Evolutionary conservation across 2,329 filamentous ascomycete genomes (phyloP).

Genomic region (Whalleya microplaca): DNA sequence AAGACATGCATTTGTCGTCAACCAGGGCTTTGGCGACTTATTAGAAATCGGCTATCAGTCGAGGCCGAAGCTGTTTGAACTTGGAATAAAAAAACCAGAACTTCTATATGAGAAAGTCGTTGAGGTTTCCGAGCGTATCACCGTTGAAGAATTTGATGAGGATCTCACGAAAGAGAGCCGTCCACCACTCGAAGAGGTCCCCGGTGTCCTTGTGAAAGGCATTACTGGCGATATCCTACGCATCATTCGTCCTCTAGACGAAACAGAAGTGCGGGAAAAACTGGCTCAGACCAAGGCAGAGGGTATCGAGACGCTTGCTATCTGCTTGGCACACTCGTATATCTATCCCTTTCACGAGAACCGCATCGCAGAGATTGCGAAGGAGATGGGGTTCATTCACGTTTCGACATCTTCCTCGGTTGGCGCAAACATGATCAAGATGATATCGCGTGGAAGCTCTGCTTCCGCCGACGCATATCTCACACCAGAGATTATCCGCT

Average conservation of each 20-base stretch:
- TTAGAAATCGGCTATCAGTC: slow-evolving; percentile 90
- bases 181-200: too few relatives aligned
- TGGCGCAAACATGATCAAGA: slow-evolving; percentile 87
- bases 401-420: too few relatives aligned
- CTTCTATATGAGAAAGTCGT: slow-evolving; percentile 83
- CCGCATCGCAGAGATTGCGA: slow-evolving; percentile 74
- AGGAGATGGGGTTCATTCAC: slow-evolving; percentile 82
- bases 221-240: slow-evolving; percentile 76
- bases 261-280: too few relatives aligned
- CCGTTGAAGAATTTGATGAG: slow-evolving; percentile 89
- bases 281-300: too few relatives aligned
- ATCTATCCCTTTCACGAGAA: slow-evolving; percentile 88
- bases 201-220: too few relatives aligned
- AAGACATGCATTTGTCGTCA: slow-evolving; percentile 84
- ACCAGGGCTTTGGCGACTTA: slow-evolving; percentile 85
- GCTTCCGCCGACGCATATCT: slow-evolving; percentile 81
- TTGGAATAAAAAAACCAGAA: slow-evolving; percentile 85
- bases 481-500: slow-evolving; percentile 77
- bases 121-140: slow-evolving; percentile 88
- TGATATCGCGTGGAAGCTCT: slow-evolving; percentile 76
- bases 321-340: slow-evolving; percentile 91
- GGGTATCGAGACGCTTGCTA: slow-evolving; percentile 76
- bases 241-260: too few relatives aligned
- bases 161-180: too few relatives aligned
- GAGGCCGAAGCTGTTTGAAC: slow-evolving; percentile 86